Percentiles rank a stretch among this genome's conserved stretches.
These are phyloP conservation scores for Irineochytrium annulatum DNA, from an alignment of 192 early-diverging fungal genomes.

Conservation along the genomic window DNA sequence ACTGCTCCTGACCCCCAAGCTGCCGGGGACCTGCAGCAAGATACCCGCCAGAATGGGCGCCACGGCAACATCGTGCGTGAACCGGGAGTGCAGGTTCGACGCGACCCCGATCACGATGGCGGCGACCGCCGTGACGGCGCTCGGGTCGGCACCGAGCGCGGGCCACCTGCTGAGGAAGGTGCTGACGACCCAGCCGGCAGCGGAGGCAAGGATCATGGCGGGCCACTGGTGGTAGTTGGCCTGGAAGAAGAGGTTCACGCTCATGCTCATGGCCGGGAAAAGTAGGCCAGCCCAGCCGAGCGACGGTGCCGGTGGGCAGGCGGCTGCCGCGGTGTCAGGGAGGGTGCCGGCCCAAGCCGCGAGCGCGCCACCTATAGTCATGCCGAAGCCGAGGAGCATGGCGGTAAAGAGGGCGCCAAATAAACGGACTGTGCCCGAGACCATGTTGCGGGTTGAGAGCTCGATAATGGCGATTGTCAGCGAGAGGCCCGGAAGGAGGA, in stretches of 20 bases:
- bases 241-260: constrained; percentile 57
- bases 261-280: constrained; percentile 49
- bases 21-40: constrained; percentile 76
- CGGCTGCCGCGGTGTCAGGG: background rate
- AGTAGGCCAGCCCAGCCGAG: constrained; percentile 56
- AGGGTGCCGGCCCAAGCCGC: background rate
- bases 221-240: constrained; percentile 63
- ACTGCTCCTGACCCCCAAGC: constrained; percentile 63
- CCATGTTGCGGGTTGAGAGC: constrained; percentile 79
- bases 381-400: constrained; percentile 50
- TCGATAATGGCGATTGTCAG: constrained; percentile 86
- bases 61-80: constrained; percentile 71
- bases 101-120: constrained; percentile 77
- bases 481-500: constrained; percentile 60
- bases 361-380: constrained; percentile 28
- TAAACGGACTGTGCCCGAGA: constrained; percentile 81
- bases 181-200: constrained; percentile 65
- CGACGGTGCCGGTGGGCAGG: constrained; percentile 4
- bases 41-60: constrained; percentile 80
- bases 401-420: constrained; percentile 76
- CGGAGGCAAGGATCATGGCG: constrained; percentile 64
- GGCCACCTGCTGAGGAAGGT: constrained; percentile 56
- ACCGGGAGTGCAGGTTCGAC: constrained; percentile 69
- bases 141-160: constrained; percentile 38
- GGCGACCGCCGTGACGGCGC: constrained; percentile 52